Conservation (phyloP, 2,329 filamentous ascomycete genomes). For the Colletotrichum caudatum region DNA sequence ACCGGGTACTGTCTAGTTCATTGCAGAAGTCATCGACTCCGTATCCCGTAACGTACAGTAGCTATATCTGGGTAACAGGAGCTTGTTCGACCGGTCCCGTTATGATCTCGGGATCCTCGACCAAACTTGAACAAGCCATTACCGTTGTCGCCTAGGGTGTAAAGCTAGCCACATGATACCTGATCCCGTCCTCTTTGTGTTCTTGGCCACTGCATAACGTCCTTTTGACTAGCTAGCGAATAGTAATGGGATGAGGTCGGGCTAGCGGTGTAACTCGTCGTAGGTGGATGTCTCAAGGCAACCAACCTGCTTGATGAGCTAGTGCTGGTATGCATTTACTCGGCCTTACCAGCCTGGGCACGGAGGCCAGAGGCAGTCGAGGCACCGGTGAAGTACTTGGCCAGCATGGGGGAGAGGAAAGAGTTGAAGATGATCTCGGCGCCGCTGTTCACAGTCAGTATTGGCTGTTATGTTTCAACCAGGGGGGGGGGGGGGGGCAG, state of each 20-base stretch:
- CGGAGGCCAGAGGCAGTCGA: slow-evolving; percentile 89
- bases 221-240: slow-evolving; percentile 36
- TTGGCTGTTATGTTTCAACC: slow-evolving; percentile 9
- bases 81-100: slow-evolving; percentile 30
- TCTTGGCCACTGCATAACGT: slow-evolving; percentile 28
- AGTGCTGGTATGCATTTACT: slow-evolving; percentile 60
- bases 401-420: slow-evolving; percentile 90
- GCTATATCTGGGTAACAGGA: slow-evolving; percentile 40
- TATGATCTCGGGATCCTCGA: slow-evolving; percentile 24
- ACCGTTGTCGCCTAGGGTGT: slow-evolving; percentile 39
- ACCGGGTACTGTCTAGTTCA: slow-evolving; percentile 35
- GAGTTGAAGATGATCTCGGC: slow-evolving; percentile 97
- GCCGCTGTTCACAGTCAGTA: slow-evolving; percentile 69
- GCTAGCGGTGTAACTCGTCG: slow-evolving; percentile 32
- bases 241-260: slow-evolving; percentile 25
- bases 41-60: slow-evolving; percentile 36
- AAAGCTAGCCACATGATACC: slow-evolving; percentile 16
- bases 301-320: slow-evolving; percentile 37
- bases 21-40: slow-evolving; percentile 38
- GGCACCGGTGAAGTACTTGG: slow-evolving; percentile 83
- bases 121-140: slow-evolving; percentile 38
- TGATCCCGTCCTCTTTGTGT: slow-evolving; percentile 30
- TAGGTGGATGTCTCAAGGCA: slow-evolving; percentile 39
- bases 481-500: background rate
- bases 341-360: slow-evolving; percentile 83